Evolutionary conservation across 1,284 basidiomycete species (phyloP).

Genomic region (Sanghuangporus sanghuang): DNA sequence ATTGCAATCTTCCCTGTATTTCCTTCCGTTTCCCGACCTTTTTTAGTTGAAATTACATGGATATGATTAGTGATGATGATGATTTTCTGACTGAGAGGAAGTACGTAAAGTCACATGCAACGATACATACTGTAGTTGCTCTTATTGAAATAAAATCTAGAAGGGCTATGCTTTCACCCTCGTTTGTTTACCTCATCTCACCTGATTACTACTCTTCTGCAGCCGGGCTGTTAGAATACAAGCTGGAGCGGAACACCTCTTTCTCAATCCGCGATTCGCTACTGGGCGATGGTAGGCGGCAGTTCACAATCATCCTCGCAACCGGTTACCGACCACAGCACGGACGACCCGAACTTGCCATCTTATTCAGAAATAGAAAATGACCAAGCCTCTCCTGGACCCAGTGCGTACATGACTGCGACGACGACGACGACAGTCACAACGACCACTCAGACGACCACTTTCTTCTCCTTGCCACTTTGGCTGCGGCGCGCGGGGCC

Average conservation of each 20-base stretch:
- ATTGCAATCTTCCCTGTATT: not conserved
- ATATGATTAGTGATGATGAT: not conserved
- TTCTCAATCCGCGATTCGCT: conserved; percentile 6
- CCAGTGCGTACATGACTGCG: conserved; percentile 29
- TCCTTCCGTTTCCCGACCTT: not conserved
- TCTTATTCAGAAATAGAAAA: conserved; percentile 34
- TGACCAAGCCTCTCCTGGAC: conserved; percentile 26
- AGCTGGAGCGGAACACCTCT: conserved; percentile 8
- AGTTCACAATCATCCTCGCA: not conserved
- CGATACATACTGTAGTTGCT: not conserved
- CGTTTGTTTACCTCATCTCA: not conserved
- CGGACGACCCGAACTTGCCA: conserved; percentile 28
- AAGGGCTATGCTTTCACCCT: not conserved
- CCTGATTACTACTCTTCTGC: not conserved
- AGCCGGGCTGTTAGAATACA: not conserved
- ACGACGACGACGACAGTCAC: conserved; percentile 48
- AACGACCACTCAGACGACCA: conserved; percentile 44
- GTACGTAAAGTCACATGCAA: not conserved
- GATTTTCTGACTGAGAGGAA: not conserved
- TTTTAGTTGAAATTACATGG: not conserved
- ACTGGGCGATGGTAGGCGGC: conserved; percentile 26
- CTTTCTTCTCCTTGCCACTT: conserved; percentile 60
- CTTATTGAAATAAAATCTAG: not conserved
- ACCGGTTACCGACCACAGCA: not conserved
- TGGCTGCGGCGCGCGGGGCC: conserved; percentile 52